Evolutionary conservation across 2,329 filamentous ascomycete species (phyloP), one percentile per base, ranked within the genome.

Genomic region (Talaromyces sp.): DNA sequence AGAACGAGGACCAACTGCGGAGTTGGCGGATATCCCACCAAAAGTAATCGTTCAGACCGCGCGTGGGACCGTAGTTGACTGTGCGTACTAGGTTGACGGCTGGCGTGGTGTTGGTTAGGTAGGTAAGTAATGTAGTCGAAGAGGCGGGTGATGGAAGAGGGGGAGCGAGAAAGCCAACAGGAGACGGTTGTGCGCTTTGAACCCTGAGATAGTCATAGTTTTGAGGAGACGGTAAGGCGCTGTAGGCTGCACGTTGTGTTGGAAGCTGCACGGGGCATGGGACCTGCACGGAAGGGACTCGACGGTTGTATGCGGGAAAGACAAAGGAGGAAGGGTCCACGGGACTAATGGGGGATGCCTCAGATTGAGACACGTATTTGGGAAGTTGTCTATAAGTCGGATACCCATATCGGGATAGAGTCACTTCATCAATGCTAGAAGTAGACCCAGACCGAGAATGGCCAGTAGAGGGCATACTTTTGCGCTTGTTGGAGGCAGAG

Each of bases 11-110:
- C 94, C 94, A 97, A 67, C 88, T 85, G 68, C 91, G 88, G 69
- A 97, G 83, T 75, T 96, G 94, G 70, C 94, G 90, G 66, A 96
- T 86, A 73, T 98, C 94, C 91, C 92, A 97, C 94, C 94, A 98
- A 78, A 94, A 97, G 81, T 96, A 89, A 76, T 89, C 92, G 72
- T 89, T 78, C 84, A 86, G 73, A 84, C 88, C 75, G 87, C 90
- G 68, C 83, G 86, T 72, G 83, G 82, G 69, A 80, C 88, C 75
- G 74, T 90, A 89, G 66, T 90, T 91, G 70, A 94, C 86, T 70
- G 89, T 90, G 73, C 90, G 90, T 43, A 96, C 92, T 39, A 97
- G 83, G 47, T 90, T 89, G 19, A 93, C 90, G 24, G 92, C 89
- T 22, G 93, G 93, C 74, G 96, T 97, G 66, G 90, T 80, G 0